Percentiles rank a stretch among this genome's conserved stretches.
These are phyloP conservation scores for Solanum okadae DNA, from an alignment of 257 asterid species.

Conservation along the genomic window DNA sequence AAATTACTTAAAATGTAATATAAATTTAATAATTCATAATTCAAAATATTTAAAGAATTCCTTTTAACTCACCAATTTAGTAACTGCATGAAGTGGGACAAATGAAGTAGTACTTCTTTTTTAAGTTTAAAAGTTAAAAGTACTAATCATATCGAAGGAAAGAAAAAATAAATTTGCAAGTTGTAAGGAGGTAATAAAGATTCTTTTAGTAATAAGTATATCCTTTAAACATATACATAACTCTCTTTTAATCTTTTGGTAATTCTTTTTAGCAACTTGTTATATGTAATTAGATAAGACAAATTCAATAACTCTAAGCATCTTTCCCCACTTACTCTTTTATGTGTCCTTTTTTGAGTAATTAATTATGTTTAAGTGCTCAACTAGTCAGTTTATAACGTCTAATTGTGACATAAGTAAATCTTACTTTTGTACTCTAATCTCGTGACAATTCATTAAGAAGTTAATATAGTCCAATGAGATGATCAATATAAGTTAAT, in stretches of 20 bases:
- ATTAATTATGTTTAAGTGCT: not conserved
- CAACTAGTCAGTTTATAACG: not conserved
- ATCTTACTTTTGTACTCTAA: conserved; percentile 1
- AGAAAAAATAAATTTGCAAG: not conserved
- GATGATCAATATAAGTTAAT: not conserved
- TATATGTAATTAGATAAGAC: not conserved
- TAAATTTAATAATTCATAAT: not conserved
- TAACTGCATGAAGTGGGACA: not conserved
- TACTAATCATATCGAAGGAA: not conserved
- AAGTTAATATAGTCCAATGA: not conserved
- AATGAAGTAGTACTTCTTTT: not conserved
- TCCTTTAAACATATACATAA: not conserved
- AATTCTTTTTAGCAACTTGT: not conserved
- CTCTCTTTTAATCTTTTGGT: not conserved
- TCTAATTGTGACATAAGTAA: not conserved
- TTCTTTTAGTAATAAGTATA: not conserved
- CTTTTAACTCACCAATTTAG: not conserved
- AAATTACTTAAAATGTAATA: not conserved
- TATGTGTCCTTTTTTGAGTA: not conserved
- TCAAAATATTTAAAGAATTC: not conserved
- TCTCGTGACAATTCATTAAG: not conserved
- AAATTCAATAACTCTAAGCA: not conserved
- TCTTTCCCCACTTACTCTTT: not conserved
- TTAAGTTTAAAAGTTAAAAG: not conserved
- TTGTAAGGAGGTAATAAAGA: not conserved